Evolutionary conservation across 2,329 filamentous ascomycete genomes (phyloP), one percentile per base, ranked within the genome.

Genomic region (Paecilomyces dactylethromorphus): DNA sequence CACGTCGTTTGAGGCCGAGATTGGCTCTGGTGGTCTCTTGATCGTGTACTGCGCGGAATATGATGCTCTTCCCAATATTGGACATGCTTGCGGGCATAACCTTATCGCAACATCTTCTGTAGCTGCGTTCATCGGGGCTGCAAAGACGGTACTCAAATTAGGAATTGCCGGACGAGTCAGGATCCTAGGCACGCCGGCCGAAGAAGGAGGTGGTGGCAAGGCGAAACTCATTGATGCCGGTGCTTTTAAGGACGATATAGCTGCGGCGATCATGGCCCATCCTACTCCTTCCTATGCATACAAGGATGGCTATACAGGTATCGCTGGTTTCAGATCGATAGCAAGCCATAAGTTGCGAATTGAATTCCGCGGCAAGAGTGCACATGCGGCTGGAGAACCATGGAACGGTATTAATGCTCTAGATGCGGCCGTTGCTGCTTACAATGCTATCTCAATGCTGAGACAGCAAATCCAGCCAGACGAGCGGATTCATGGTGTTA

Each of bases 371-470:
- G 82, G 82, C 1, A 75, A 76, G 49, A 77, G 78, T 55, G 80
- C 82, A 0, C 81, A 84, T 63, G 81, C 81, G 0, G 81, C 77
- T 0, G 76, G 77, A 4, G 76, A 68, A 11, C 82, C 81, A 0
- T 84, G 81, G 81, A 69, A 80, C 8, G 82, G 82, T 0, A 76
- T 79, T 62, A 84, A 84, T 63, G 82, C 82, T 0, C 74, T 83
- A 0, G 82, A 84, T 60, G 81, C 81, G 0, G 67, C 82, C 12
- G 70, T 84, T 5, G 74, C 74, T 1, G 76, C 64, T 1, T 71
- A 70, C 57, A 59, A 60, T 50, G 60, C 59, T 39, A 64, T 84
- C 6, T 78, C 78, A 0, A 72, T 79, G 1, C 72, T 84, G 6
- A 75, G 82, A 1, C 81, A 83, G 66, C 81, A 84, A 65, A 76